These are phyloP conservation scores for Carex littledalei DNA, from an alignment of 176 grass and related monocot genomes.

Conservation along the genomic window DNA sequence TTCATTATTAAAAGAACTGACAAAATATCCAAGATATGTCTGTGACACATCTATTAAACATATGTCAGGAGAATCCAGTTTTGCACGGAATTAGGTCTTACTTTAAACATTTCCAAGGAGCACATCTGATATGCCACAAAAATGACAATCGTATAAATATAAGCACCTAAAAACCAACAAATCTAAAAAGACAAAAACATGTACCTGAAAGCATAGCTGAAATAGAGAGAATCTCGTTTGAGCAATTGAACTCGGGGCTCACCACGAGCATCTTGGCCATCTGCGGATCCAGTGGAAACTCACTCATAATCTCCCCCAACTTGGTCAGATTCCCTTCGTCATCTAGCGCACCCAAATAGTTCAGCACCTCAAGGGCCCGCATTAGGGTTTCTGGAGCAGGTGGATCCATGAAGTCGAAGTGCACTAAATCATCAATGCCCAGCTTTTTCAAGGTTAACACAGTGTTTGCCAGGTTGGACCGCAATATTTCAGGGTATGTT, in stretches of 20 bases:
- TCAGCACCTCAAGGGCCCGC: constrained; percentile 87
- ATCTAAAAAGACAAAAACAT: constrained; percentile 8
- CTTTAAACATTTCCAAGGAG: background rate
- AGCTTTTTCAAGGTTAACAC: constrained; percentile 94
- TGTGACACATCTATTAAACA: background rate
- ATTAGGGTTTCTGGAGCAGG: constrained; percentile 94
- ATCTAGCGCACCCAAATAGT: constrained; percentile 80
- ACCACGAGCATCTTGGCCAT: constrained; percentile 98
- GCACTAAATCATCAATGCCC: constrained; percentile 98
- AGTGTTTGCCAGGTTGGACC: constrained; percentile 88
- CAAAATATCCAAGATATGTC: background rate
- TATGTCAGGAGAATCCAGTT: background rate
- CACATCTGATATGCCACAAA: background rate
- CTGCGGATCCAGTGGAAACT: constrained; percentile 93
- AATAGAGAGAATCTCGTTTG: constrained; percentile 94
- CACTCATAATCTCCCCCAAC: constrained; percentile 90
- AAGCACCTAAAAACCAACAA: background rate
- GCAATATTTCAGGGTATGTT: constrained; percentile 96
- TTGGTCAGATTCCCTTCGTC: constrained; percentile 83
- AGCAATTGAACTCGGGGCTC: constrained; percentile 92
- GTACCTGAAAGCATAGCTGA: constrained; percentile 97
- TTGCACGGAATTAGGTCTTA: constrained; percentile 8
- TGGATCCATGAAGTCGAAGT: constrained; percentile 99
- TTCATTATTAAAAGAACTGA: background rate
- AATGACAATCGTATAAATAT: background rate